These are phyloP conservation scores for Cajanus cajan DNA, from an alignment of 306 rosid genomes.

Conservation along the genomic window DNA sequence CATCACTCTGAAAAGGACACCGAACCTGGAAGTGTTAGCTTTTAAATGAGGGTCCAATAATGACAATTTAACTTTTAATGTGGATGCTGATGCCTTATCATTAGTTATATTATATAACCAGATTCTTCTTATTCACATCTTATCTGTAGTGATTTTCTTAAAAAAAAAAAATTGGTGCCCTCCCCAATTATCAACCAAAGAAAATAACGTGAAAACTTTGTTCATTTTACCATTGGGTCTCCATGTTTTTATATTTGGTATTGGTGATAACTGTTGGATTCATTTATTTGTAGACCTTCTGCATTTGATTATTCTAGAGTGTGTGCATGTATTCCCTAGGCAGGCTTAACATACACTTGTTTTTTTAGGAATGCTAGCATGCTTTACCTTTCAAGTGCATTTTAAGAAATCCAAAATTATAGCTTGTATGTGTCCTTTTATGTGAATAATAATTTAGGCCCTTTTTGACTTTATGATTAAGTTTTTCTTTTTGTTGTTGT, in stretches of 20 bases:
- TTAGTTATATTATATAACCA: neutral
- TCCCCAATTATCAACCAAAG: neutral
- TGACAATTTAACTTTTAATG: neutral
- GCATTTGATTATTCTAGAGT: neutral
- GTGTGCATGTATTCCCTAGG: neutral
- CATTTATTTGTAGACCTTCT: neutral
- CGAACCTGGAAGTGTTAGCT: neutral
- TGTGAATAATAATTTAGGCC: neutral
- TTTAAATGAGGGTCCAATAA: neutral
- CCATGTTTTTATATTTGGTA: neutral
- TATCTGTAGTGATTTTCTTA: neutral
- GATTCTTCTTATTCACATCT: neutral
- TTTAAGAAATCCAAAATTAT: neutral
- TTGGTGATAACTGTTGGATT: neutral
- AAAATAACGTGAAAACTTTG: neutral
- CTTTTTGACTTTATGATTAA: neutral
- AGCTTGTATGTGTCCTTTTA: neutral
- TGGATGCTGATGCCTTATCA: neutral
- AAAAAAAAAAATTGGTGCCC: neutral
- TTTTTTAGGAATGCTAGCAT: neutral
- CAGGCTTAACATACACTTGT: neutral
- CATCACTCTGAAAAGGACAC: neutral
- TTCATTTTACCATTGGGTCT: neutral
- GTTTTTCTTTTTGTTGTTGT: neutral
- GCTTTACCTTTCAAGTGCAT: neutral